These are phyloP conservation scores for Arthrobotrys megalospora DNA, from an alignment of 2,329 filamentous ascomycete species.

Conservation along the genomic window DNA sequence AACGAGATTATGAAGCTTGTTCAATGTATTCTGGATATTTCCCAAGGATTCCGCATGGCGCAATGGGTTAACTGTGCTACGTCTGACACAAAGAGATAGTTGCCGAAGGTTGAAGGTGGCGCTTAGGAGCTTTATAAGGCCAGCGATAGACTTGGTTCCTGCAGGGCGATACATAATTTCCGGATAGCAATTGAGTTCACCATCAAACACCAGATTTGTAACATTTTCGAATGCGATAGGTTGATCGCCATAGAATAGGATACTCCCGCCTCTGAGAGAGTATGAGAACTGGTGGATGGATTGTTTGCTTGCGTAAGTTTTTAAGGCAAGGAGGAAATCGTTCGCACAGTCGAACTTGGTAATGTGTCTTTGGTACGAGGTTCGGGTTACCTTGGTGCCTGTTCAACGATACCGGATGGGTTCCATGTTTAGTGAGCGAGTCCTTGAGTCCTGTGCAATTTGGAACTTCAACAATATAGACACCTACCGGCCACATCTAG, in stretches of 20 bases:
- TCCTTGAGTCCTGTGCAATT: no score
- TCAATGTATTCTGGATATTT: neutral
- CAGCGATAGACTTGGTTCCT: neutral
- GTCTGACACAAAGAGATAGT: neutral
- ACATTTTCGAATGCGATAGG: neutral
- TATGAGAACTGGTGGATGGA: neutral
- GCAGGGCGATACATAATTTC: neutral
- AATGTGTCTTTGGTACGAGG: no score
- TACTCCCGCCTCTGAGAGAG: neutral
- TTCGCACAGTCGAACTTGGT: neutral
- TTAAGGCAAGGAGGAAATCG: neutral
- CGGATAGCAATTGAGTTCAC: neutral
- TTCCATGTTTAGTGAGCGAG: no score
- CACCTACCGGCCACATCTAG: neutral
- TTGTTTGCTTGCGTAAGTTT: neutral
- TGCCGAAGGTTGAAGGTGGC: neutral
- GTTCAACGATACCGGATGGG: no score
- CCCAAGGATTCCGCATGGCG: neutral
- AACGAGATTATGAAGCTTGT: neutral
- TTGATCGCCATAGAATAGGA: neutral
- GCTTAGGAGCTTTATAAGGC: neutral
- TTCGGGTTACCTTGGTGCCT: no score
- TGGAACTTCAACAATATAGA: neutral
- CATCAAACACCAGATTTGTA: neutral
- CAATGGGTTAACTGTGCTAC: neutral